Conservation (phyloP, 1,284 basidiomycete species). For the Rhizoctonia solani region DNA sequence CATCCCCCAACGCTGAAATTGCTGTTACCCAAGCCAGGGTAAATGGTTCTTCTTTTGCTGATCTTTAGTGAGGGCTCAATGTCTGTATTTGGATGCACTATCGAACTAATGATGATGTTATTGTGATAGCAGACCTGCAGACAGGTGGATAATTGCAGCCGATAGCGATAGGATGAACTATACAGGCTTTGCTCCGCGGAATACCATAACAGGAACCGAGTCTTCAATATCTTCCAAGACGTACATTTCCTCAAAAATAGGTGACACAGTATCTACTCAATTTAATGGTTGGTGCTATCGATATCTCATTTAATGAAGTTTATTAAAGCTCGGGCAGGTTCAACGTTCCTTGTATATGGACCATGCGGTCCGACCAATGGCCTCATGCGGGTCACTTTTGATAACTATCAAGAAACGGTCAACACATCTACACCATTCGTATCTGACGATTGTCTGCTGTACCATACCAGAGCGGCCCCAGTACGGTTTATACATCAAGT, state of each 20-base stretch:
- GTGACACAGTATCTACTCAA: background rate
- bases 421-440: constrained; percentile 14
- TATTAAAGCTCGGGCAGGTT: background rate
- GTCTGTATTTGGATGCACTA: too few species aligned
- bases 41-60: too few species aligned
- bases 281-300: constrained; percentile 5
- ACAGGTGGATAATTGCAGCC: too few species aligned
- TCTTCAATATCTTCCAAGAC: constrained; percentile 14
- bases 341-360: constrained; percentile 9
- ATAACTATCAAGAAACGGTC: background rate
- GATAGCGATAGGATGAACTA: too few species aligned
- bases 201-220: too few species aligned
- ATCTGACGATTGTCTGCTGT: constrained; percentile 5
- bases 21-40: too few species aligned
- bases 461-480: background rate
- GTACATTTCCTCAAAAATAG: background rate
- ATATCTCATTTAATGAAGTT: background rate
- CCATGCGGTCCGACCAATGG: constrained; percentile 3
- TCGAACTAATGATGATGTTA: too few species aligned
- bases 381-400: background rate
- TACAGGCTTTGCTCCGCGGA: too few species aligned
- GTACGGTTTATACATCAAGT: constrained; percentile 1
- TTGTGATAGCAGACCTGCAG: too few species aligned
- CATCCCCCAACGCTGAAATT: too few species aligned
- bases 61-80: too few species aligned